A percentile compares a stretch with the other conserved stretches of the same genome.
phyloP scores from a whole-genome alignment of 805 yeast species.

The Saccharomycopsis fodiens region DNA sequence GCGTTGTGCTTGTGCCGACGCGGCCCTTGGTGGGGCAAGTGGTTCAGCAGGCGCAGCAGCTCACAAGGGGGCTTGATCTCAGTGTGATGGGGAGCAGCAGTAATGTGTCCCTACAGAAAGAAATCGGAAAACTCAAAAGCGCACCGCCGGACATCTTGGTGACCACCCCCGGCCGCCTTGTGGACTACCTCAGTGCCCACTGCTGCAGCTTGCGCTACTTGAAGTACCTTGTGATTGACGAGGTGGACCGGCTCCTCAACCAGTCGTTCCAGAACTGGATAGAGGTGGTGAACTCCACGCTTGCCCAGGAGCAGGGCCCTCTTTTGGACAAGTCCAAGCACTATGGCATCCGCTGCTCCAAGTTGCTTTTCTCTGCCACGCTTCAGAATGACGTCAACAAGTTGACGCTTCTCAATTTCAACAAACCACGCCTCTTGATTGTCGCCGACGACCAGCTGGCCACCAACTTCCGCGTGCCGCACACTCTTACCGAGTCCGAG shows the following conservation, averaged over 20 bases:
- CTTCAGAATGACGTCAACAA: slow-evolving; percentile 89
- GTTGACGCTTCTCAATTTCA: slow-evolving; percentile 60
- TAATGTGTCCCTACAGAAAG: slow-evolving; percentile 49
- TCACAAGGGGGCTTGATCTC: slow-evolving; percentile 63
- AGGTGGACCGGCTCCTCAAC: slow-evolving; percentile 74
- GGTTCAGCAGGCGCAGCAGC: slow-evolving; percentile 46
- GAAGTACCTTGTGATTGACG: slow-evolving; percentile 65
- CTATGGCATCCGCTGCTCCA: slow-evolving; percentile 33
- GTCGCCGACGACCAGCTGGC: slow-evolving; percentile 57
- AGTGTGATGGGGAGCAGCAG: slow-evolving; percentile 52
- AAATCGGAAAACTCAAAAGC: slow-evolving; percentile 39
- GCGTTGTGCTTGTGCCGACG: slow-evolving; percentile 83
- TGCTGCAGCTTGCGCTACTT: slow-evolving; percentile 42
- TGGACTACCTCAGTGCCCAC: slow-evolving; percentile 52
- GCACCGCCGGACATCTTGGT: slow-evolving; percentile 60
- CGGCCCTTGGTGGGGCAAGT: slow-evolving; percentile 83
- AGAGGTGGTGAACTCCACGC: slow-evolving; percentile 39
- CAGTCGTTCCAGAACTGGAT: slow-evolving; percentile 95
- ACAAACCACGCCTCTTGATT: slow-evolving; percentile 64
- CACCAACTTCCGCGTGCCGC: slow-evolving; percentile 31
- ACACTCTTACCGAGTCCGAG: slow-evolving; percentile 29
- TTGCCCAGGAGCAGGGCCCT: slow-evolving; percentile 30
- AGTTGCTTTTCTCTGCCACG: slow-evolving; percentile 87
- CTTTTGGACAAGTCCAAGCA: slow-evolving; percentile 25
- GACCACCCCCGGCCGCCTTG: slow-evolving; percentile 74